phyloP scores from a whole-genome alignment of 257 asterid species.

The Leonotis leonurus region DNA sequence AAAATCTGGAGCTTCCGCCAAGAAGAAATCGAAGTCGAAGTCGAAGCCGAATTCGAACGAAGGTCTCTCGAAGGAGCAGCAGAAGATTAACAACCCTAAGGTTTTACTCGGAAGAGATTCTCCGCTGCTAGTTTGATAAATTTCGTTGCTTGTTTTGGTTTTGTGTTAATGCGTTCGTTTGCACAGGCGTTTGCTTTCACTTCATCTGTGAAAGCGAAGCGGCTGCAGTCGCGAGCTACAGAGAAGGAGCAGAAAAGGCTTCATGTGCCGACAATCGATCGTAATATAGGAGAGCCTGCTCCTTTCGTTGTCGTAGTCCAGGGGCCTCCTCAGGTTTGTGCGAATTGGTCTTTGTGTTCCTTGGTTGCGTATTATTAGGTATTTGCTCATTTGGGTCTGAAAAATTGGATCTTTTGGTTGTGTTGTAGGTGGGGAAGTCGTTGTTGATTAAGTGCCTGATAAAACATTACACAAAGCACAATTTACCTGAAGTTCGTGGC shows the following conservation, averaged over 20 bases:
- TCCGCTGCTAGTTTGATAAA: neutral
- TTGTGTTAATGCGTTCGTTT: constrained; percentile 11
- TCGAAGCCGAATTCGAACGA: constrained; percentile 29
- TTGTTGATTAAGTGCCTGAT: constrained; percentile 76
- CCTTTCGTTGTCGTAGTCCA: constrained; percentile 88
- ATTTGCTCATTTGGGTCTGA: neutral
- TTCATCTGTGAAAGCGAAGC: constrained; percentile 77
- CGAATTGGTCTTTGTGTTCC: neutral
- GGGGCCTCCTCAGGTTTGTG: constrained; percentile 88
- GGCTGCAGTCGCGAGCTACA: constrained; percentile 65
- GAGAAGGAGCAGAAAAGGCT: constrained; percentile 95
- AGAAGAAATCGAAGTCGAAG: constrained; percentile 57
- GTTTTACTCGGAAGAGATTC: constrained; percentile 11
- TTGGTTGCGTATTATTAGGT: neutral
- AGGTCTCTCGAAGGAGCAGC: constrained; percentile 44
- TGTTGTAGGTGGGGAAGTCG: constrained; percentile 81
- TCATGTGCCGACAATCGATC: constrained; percentile 76
- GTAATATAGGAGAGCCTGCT: constrained; percentile 80
- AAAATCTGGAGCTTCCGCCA: constrained; percentile 71
- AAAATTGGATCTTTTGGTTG: constrained; percentile 10
- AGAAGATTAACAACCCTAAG: constrained; percentile 52
- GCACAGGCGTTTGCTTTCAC: constrained; percentile 79
- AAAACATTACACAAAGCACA: constrained; percentile 88
- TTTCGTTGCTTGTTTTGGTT: neutral
- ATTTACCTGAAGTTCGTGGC: constrained; percentile 89